phyloP scores from a whole-genome alignment of 139 green algal species.

The Coelastrella sp. region DNA sequence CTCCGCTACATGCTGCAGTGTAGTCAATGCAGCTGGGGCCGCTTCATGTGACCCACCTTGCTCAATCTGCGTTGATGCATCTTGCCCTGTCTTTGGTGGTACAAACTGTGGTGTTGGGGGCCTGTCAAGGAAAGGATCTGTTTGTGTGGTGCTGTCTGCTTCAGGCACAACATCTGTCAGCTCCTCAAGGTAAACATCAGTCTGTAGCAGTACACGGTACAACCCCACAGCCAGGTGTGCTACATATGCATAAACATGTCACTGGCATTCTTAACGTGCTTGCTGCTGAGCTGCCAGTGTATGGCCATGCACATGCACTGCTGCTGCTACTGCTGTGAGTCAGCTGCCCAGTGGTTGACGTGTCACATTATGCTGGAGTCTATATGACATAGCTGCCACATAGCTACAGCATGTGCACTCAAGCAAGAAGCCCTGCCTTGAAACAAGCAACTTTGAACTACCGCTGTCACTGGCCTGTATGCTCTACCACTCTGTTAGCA shows the following conservation, averaged over 20 bases:
- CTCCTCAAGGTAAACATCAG: conserved; percentile 89
- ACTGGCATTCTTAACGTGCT: not conserved
- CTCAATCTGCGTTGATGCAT: conserved; percentile 86
- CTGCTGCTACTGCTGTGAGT: not conserved
- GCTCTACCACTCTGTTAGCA: too few species aligned
- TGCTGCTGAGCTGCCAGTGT: not conserved
- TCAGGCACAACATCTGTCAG: conserved; percentile 85
- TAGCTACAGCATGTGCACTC: too few species aligned
- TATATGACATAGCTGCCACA: too few species aligned
- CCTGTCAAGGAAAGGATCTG: conserved; percentile 87
- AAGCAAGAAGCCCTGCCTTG: too few species aligned
- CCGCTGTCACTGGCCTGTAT: too few species aligned
- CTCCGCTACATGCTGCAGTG: not conserved
- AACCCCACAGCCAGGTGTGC: not conserved
- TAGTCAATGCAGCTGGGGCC: not conserved
- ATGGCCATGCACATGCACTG: not conserved
- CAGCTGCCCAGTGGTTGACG: not conserved
- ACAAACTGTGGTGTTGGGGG: conserved; percentile 87
- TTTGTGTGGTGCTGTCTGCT: conserved; percentile 83
- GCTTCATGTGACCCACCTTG: conserved; percentile 56
- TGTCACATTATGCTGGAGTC: not conserved
- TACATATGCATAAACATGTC: too few species aligned
- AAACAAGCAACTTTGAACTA: too few species aligned
- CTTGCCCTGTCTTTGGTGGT: conserved; percentile 83
- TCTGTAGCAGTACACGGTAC: conserved; percentile 58